phyloP scores from a whole-genome alignment of 2,329 filamentous ascomycete species.

The Aspergillus awamori region DNA sequence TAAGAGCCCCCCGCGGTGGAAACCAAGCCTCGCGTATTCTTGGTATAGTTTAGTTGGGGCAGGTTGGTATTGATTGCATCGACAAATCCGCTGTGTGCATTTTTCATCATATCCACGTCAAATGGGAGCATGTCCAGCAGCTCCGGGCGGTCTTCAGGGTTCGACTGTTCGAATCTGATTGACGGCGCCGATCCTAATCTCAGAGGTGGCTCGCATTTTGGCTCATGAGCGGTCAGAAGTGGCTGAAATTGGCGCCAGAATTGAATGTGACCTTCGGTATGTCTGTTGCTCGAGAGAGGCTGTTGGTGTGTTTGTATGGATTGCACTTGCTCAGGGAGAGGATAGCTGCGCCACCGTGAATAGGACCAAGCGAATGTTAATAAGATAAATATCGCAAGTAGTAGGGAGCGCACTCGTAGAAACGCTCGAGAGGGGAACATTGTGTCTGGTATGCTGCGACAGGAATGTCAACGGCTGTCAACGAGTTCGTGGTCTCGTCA shows the following conservation, averaged over 20 bases:
- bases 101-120: conserved; percentile 37
- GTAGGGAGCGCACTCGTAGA: conserved; percentile 22
- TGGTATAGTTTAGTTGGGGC: conserved; percentile 37
- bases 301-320: not conserved
- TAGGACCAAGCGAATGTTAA: conserved; percentile 22
- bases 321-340: not conserved
- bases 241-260: conserved; percentile 42
- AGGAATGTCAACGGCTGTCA: not conserved
- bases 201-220: conserved; percentile 33
- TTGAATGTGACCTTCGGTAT: conserved; percentile 24
- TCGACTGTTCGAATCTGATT: conserved; percentile 31
- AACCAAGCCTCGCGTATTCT: conserved; percentile 47
- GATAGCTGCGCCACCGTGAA: conserved; percentile 17
- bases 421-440: conserved; percentile 23
- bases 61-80: conserved; percentile 29
- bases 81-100: conserved; percentile 40
- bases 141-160: conserved; percentile 35
- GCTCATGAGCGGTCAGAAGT: conserved; percentile 35
- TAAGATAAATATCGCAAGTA: conserved; percentile 21
- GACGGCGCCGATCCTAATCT: conserved; percentile 30
- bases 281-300: not conserved
- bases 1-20: conserved; percentile 50
- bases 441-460: not conserved
- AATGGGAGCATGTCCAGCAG: conserved; percentile 31
- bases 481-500: no score